phyloP scores from a whole-genome alignment of 1,284 basidiomycete species.

The Tetrapyrgos nigripes region DNA sequence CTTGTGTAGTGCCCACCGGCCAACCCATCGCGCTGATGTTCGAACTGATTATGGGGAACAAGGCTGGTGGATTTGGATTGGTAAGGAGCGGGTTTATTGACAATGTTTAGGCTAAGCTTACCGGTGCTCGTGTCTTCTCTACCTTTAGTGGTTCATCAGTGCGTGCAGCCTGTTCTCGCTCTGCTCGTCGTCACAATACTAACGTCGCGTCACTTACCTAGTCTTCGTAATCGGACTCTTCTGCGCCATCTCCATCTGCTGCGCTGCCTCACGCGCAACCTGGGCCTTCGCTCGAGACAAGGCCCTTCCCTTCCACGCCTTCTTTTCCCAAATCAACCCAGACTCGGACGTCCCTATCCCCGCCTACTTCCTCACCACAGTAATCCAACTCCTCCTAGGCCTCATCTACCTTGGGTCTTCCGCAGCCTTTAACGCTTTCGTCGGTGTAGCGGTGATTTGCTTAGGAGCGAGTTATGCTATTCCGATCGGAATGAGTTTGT shows the following conservation, averaged over 20 bases:
- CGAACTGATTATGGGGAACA: constrained; percentile 66
- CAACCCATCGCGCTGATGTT: constrained; percentile 73
- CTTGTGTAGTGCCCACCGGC: constrained; percentile 54
- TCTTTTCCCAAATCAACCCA: constrained; percentile 56
- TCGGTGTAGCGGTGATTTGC: constrained; percentile 61
- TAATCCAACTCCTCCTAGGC: constrained; percentile 60
- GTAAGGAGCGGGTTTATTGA: constrained; percentile 36
- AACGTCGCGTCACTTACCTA: constrained; percentile 20
- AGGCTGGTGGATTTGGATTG: constrained; percentile 68
- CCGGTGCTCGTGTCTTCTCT: neutral
- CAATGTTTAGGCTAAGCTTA: neutral
- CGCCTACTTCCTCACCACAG: constrained; percentile 63
- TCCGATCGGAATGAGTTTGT: constrained; percentile 54
- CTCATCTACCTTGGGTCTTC: constrained; percentile 60
- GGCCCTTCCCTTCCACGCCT: constrained; percentile 62
- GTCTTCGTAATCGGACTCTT: constrained; percentile 63
- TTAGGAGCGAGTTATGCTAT: constrained; percentile 58
- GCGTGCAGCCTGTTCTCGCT: constrained; percentile 16
- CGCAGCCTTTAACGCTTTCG: constrained; percentile 62
- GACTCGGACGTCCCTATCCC: constrained; percentile 56
- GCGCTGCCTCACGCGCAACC: constrained; percentile 70
- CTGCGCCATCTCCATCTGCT: constrained; percentile 65
- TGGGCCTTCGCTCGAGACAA: constrained; percentile 77
- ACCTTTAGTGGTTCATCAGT: constrained; percentile 53
- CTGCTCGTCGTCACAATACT: constrained; percentile 19